Percentiles rank a stretch among this genome's conserved stretches.
phyloP scores from a whole-genome alignment of 2,329 filamentous ascomycete species.

The Didymella glomerata region DNA sequence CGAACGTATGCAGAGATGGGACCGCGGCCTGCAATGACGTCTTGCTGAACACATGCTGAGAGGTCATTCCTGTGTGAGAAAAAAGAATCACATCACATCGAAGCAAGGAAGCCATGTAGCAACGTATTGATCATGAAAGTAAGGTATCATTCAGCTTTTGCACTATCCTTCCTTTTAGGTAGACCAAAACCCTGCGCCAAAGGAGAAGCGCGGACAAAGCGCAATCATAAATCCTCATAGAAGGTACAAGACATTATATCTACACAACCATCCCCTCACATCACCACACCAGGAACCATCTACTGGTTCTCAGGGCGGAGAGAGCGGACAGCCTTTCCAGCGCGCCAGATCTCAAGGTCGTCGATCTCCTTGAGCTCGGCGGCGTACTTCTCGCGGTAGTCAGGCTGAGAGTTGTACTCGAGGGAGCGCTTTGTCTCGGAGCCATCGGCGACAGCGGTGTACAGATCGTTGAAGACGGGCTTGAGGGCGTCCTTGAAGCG shows the following conservation, averaged over 20 bases:
- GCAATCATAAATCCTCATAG: slow-evolving; percentile 10
- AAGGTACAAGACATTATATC: slow-evolving; percentile 17
- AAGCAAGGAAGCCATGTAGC: too few relatives aligned
- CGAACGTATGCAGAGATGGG: too few relatives aligned
- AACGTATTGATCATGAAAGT: slow-evolving; percentile 3
- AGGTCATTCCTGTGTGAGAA: too few relatives aligned
- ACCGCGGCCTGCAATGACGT: too few relatives aligned
- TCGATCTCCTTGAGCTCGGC: slow-evolving; percentile 99
- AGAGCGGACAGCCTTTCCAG: slow-evolving; percentile 90
- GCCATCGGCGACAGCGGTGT: slow-evolving; percentile 90
- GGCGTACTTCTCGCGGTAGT: slow-evolving; percentile 98
- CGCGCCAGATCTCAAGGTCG: slow-evolving; percentile 97
- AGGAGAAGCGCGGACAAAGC: slow-evolving; percentile 19
- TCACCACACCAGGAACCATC: slow-evolving; percentile 7
- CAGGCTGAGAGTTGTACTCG: slow-evolving; percentile 93
- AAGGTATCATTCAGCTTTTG: slow-evolving; percentile 21
- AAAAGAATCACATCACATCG: too few relatives aligned
- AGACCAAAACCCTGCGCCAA: slow-evolving; percentile 17
- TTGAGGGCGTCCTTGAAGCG: slow-evolving; percentile 98
- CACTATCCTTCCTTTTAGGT: slow-evolving; percentile 4
- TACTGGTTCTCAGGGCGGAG: slow-evolving; percentile 54
- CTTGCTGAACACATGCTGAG: too few relatives aligned
- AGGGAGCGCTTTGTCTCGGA: slow-evolving; percentile 95
- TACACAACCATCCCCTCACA: slow-evolving; percentile 6
- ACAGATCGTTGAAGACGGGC: slow-evolving; percentile 97